Evolutionary conservation across 2,329 filamentous ascomycete species (phyloP).

Genomic region (Penicillium sp.): DNA sequence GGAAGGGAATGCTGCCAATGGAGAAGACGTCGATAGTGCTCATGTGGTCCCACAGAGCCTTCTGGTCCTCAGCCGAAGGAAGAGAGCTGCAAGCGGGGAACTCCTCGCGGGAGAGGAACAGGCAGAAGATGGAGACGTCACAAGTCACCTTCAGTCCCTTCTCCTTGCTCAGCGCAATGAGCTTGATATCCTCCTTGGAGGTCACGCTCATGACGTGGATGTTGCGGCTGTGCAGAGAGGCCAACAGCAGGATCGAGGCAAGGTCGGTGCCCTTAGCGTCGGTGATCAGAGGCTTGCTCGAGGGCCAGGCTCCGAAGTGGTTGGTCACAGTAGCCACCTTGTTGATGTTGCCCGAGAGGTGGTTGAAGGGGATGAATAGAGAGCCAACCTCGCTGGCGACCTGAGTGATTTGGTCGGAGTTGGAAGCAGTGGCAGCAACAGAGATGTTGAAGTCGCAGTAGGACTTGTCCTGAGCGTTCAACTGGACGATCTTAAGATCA

Average conservation of each 20-base stretch:
- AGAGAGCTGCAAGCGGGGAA: conserved; percentile 66
- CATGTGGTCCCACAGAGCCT: conserved; percentile 71
- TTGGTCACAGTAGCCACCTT: conserved; percentile 76
- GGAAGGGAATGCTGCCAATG: conserved; percentile 73
- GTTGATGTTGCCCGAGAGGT: conserved; percentile 77
- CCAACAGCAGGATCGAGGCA: conserved; percentile 74
- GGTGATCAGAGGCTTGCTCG: conserved; percentile 75
- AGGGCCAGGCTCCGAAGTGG: conserved; percentile 75
- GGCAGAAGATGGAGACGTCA: conserved; percentile 75
- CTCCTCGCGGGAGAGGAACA: conserved; percentile 71
- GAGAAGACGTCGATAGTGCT: conserved; percentile 75
- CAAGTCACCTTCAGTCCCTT: conserved; percentile 81
- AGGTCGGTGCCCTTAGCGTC: conserved; percentile 78
- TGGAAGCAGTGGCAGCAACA: conserved; percentile 69
- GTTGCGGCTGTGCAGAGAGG: conserved; percentile 73
- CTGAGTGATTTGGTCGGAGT: conserved; percentile 71
- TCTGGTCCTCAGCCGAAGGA: conserved; percentile 66
- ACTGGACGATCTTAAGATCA: conserved; percentile 68
- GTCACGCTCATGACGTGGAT: conserved; percentile 78
- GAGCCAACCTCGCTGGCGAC: conserved; percentile 73
- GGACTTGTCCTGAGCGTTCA: conserved; percentile 65
- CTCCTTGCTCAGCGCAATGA: conserved; percentile 74
- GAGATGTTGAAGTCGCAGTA: conserved; percentile 81
- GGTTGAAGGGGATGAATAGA: conserved; percentile 78
- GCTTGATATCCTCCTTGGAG: conserved; percentile 74